Percentiles rank a stretch among this genome's conserved stretches.
Conservation (phyloP, 2,329 filamentous ascomycete genomes). For the Ramichloridium luteum region DNA sequence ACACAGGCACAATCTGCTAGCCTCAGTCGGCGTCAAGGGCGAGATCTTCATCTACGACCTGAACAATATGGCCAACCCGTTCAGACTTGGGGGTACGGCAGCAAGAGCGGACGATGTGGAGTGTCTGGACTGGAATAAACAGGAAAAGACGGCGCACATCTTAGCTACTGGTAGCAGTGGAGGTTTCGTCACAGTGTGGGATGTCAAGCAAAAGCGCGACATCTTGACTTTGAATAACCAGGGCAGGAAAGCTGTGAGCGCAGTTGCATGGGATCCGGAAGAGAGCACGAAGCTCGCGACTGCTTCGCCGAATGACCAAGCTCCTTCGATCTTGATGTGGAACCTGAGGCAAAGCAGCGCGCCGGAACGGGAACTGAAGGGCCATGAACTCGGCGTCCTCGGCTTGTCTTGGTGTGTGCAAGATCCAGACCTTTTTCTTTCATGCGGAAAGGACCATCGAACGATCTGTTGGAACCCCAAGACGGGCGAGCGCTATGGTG, state of each 20-base stretch:
- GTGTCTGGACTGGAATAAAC: constrained; percentile 91
- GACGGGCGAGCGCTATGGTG: constrained; percentile 74
- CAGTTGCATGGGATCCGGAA: constrained; percentile 94
- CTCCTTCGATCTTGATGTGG: constrained; percentile 84
- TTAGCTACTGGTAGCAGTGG: constrained; percentile 85
- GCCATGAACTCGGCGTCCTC: constrained; percentile 88
- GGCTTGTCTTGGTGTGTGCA: constrained; percentile 93
- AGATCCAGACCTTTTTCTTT: constrained; percentile 77
- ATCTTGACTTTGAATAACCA: constrained; percentile 83
- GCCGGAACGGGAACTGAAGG: constrained; percentile 73
- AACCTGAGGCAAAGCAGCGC: constrained; percentile 92
- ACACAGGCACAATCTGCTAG: constrained; percentile 76
- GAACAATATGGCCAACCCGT: constrained; percentile 77
- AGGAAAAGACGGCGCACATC: constrained; percentile 78
- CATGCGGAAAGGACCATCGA: constrained; percentile 91
- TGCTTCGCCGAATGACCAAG: constrained; percentile 76
- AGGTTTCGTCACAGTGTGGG: constrained; percentile 96
- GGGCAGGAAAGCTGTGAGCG: constrained; percentile 84
- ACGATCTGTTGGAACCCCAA: constrained; percentile 95
- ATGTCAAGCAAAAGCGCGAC: constrained; percentile 95
- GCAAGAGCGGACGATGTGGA: constrained; percentile 91
- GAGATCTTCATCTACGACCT: constrained; percentile 94
- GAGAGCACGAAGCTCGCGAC: constrained; percentile 87
- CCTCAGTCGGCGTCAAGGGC: constrained; percentile 85
- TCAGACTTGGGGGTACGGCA: constrained; percentile 74